Evolutionary conservation across 345 rosid genomes (phyloP).

Genomic region (Camelina laxa): DNA sequence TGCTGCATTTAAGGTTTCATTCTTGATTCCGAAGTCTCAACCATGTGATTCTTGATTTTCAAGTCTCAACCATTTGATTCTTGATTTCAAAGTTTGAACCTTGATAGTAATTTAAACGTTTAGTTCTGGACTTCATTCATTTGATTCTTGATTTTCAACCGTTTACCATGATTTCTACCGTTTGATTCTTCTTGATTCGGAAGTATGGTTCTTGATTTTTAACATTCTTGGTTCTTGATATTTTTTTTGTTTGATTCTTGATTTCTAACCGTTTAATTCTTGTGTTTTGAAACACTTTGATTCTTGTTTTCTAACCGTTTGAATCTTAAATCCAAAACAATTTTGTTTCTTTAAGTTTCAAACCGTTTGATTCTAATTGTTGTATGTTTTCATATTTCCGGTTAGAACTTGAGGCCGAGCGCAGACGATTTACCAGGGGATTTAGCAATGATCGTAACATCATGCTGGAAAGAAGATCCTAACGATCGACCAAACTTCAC

Average conservation of each 20-base stretch:
- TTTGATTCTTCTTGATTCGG: background rate
- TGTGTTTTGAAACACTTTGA: background rate
- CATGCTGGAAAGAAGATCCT: slow-evolving; percentile 97
- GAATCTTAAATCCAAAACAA: background rate
- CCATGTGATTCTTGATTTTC: background rate
- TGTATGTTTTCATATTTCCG: background rate
- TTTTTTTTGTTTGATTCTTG: background rate
- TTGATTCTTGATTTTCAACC: background rate
- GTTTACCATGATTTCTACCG: background rate
- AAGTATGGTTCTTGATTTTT: background rate
- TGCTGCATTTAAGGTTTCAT: slow-evolving; percentile 88
- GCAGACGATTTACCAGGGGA: slow-evolving; percentile 80
- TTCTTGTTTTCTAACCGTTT: background rate
- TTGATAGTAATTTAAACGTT: background rate
- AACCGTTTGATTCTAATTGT: background rate
- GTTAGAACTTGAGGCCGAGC: slow-evolving; percentile 85
- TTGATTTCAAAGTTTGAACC: slow-evolving; percentile 1
- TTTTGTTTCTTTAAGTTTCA: too few relatives aligned
- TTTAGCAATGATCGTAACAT: slow-evolving; percentile 74
- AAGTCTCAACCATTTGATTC: background rate
- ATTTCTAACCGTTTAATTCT: background rate
- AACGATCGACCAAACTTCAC: slow-evolving; percentile 82
- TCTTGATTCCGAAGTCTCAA: background rate
- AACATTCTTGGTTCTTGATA: background rate
- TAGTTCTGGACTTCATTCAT: background rate